Conservation (phyloP, 306 rosid genomes). For the Nissolia schottii region DNA sequence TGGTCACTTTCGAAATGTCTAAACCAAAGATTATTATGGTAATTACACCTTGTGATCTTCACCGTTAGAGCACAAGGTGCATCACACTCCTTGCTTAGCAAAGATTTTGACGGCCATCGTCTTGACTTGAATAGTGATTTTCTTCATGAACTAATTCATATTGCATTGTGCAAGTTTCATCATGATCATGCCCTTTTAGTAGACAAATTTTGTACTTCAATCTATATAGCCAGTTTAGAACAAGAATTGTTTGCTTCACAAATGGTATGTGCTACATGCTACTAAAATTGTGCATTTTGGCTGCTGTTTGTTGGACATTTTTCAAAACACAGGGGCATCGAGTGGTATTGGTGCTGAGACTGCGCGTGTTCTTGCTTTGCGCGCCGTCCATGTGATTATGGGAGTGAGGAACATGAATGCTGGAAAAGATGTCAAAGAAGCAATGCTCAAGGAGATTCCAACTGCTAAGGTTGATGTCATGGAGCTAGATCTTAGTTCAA, state of each 20-base stretch:
- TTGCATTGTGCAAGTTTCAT: neutral
- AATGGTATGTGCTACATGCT: neutral
- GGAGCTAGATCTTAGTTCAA: constrained; percentile 68
- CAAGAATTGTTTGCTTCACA: neutral
- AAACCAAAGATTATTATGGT: too few relatives aligned
- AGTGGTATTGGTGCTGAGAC: constrained; percentile 76
- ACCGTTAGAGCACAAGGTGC: too few relatives aligned
- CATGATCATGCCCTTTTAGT: neutral
- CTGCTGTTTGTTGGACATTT: constrained; percentile 9
- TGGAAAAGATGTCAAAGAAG: constrained; percentile 40
- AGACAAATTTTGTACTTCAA: neutral
- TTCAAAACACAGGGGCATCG: constrained; percentile 56
- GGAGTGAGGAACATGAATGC: constrained; percentile 50
- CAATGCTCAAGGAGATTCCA: constrained; percentile 47
- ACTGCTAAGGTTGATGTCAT: constrained; percentile 56
- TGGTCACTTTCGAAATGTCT: too few relatives aligned
- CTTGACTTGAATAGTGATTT: neutral
- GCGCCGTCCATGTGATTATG: constrained; percentile 70
- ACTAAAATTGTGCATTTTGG: constrained; percentile 2
- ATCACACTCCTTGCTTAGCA: too few relatives aligned
- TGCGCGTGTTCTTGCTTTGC: constrained; percentile 64
- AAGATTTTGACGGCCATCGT: too few relatives aligned
- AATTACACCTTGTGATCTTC: too few relatives aligned
- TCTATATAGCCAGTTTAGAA: neutral
- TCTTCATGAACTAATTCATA: neutral